Conservation (phyloP, 2,329 filamentous ascomycete species). For the Cladosporium sp. region DNA sequence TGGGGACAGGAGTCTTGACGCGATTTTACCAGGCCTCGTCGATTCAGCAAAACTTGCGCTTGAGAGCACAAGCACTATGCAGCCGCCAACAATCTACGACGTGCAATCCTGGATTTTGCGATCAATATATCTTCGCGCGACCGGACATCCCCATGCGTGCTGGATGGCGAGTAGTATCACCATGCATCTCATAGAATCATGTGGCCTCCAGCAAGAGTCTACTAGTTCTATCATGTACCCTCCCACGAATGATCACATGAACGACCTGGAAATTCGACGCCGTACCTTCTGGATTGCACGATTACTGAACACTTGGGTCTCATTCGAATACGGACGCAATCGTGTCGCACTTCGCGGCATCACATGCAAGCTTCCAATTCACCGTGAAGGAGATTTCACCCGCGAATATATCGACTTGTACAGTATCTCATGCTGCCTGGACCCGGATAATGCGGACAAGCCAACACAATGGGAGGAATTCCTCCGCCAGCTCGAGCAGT, state of each 20-base stretch:
- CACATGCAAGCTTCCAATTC: slow-evolving; percentile 38
- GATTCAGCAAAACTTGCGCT: slow-evolving; percentile 43
- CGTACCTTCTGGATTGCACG: slow-evolving; percentile 47
- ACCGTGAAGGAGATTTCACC: slow-evolving; percentile 40
- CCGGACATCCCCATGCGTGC: slow-evolving; percentile 49
- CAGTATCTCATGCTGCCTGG: slow-evolving; percentile 51
- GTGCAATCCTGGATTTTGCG: slow-evolving; percentile 52
- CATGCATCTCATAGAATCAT: slow-evolving; percentile 57
- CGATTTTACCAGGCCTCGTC: slow-evolving; percentile 22
- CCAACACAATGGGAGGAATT: slow-evolving; percentile 31
- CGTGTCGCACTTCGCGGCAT: slow-evolving; percentile 48
- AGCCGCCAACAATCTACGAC: slow-evolving; percentile 37
- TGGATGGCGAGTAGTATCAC: slow-evolving; percentile 56
- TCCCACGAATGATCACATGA: slow-evolving; percentile 19
- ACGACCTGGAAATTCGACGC: slow-evolving; percentile 25
- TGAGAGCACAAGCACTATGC: slow-evolving; percentile 35
- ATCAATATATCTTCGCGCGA: slow-evolving; percentile 50
- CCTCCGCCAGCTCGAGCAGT: slow-evolving; percentile 27
- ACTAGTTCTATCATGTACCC: slow-evolving; percentile 25
- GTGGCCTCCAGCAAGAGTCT: slow-evolving; percentile 43
- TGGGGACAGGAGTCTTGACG: slow-evolving; percentile 31
- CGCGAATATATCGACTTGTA: slow-evolving; percentile 51
- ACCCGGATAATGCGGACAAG: slow-evolving; percentile 41
- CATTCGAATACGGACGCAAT: slow-evolving; percentile 55
- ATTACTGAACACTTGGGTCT: slow-evolving; percentile 57